Percentiles rank a stretch among this genome's conserved stretches.
phyloP scores from a whole-genome alignment of 768 basidiomycete species.

The Tricholoma hemisulphureum region DNA sequence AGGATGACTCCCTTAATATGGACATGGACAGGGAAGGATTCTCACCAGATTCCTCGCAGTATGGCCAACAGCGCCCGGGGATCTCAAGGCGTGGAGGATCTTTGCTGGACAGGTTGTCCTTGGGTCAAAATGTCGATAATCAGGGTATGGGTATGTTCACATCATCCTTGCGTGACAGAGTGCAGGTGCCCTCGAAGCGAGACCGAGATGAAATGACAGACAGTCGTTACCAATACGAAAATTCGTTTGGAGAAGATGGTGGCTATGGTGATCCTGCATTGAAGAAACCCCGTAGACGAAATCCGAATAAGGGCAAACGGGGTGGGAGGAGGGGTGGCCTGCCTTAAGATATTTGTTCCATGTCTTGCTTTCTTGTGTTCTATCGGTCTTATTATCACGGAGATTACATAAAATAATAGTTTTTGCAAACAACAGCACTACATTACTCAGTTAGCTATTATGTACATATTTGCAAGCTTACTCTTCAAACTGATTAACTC shows the following conservation, averaged over 20 bases:
- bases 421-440: background rate
- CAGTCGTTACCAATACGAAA: constrained; percentile 12
- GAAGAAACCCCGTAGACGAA: constrained; percentile 31
- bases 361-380: background rate
- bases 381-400: background rate
- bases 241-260: constrained; percentile 28
- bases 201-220: constrained; percentile 34
- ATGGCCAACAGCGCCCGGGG: constrained; percentile 11
- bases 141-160: constrained; percentile 9
- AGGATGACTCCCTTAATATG: background rate
- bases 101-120: constrained; percentile 34
- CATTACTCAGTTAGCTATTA: too few relatives aligned
- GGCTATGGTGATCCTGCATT: constrained; percentile 12
- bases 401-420: background rate
- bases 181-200: constrained; percentile 40
- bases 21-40: constrained; percentile 1
- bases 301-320: constrained; percentile 22
- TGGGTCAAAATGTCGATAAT: constrained; percentile 19
- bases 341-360: background rate
- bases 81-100: constrained; percentile 24
- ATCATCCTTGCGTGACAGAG: constrained; percentile 37
- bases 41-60: background rate
- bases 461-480: too few relatives aligned
- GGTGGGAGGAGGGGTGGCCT: constrained; percentile 20
- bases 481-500: too few relatives aligned